A percentile compares a stretch with the other conserved stretches of the same genome.
These are phyloP conservation scores for Metschnikowia amazonensis DNA, from an alignment of 805 yeast species.

Conservation along the genomic window DNA sequence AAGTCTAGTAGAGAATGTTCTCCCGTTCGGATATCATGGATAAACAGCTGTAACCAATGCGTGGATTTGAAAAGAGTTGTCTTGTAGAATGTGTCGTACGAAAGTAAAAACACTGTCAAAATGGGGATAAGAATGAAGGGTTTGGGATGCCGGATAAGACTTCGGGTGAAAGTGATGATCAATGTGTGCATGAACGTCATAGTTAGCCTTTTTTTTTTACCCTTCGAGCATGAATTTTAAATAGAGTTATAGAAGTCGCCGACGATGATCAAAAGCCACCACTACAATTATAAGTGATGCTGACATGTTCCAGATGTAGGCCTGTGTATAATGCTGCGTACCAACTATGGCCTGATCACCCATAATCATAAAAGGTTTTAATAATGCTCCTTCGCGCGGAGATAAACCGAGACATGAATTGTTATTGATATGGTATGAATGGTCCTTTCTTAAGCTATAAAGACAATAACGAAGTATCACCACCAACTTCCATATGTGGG, in stretches of 20 bases:
- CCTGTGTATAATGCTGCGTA: not conserved
- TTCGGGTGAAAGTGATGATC: conserved; percentile 17
- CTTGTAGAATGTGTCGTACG: conserved; percentile 36
- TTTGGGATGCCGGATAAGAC: conserved; percentile 27
- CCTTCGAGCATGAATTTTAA: not conserved
- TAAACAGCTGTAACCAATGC: conserved; percentile 3
- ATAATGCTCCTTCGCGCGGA: not conserved
- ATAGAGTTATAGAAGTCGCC: not conserved
- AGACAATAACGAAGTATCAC: not conserved
- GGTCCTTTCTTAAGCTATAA: not conserved
- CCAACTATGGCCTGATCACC: conserved; percentile 1
- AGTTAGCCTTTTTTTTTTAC: not conserved
- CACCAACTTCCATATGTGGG: not conserved
- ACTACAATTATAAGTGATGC: not conserved
- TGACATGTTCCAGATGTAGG: not conserved
- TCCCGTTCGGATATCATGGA: not conserved
- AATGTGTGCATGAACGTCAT: conserved; percentile 10
- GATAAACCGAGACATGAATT: not conserved
- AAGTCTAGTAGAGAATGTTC: not conserved
- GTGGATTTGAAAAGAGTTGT: conserved; percentile 19
- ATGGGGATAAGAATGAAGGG: conserved; percentile 30
- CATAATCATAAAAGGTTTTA: no score
- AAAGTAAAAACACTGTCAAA: conserved; percentile 27
- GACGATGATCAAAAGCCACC: not conserved
- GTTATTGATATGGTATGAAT: not conserved